These are phyloP conservation scores for Leccinum fibrillosum DNA, from an alignment of 768 basidiomycete species.

Conservation along the genomic window DNA sequence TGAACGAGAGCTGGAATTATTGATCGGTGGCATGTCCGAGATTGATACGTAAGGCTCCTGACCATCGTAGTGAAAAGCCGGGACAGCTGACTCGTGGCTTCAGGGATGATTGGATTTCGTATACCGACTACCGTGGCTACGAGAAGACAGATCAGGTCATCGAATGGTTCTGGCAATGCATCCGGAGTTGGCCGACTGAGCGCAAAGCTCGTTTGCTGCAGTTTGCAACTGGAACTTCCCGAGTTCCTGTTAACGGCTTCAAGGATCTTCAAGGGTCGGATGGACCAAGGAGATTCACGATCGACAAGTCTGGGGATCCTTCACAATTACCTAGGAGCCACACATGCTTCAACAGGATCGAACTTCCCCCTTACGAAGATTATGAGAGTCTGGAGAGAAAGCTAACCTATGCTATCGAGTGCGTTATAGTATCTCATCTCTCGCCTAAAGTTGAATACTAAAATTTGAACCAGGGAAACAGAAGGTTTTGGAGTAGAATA, in stretches of 20 bases:
- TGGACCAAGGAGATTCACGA: slow-evolving; percentile 89
- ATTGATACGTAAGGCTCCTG: slow-evolving; percentile 66
- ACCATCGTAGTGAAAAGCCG: neutral
- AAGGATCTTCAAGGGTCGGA: slow-evolving; percentile 93
- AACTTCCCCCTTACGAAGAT: slow-evolving; percentile 86
- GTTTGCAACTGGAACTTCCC: slow-evolving; percentile 85
- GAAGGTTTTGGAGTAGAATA: slow-evolving; percentile 73
- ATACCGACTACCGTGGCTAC: slow-evolving; percentile 89
- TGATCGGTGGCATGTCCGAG: slow-evolving; percentile 92
- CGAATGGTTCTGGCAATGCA: slow-evolving; percentile 95
- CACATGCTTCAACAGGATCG: slow-evolving; percentile 90
- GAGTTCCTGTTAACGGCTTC: slow-evolving; percentile 89
- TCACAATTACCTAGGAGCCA: slow-evolving; percentile 85
- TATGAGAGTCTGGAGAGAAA: slow-evolving; percentile 86
- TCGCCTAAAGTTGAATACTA: neutral
- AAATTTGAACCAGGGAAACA: slow-evolving; percentile 52
- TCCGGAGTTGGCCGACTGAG: slow-evolving; percentile 87
- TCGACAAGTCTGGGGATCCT: slow-evolving; percentile 92
- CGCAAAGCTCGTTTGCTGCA: slow-evolving; percentile 83
- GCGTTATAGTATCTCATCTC: slow-evolving; percentile 26
- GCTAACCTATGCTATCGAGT: slow-evolving; percentile 82
- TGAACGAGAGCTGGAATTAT: slow-evolving; percentile 82
- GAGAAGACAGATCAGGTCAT: slow-evolving; percentile 85
- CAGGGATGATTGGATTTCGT: slow-evolving; percentile 90
- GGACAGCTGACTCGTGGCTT: neutral